These are phyloP conservation scores for Pyrus betulifolia DNA, from an alignment of 306 rosid genomes.

Conservation along the genomic window DNA sequence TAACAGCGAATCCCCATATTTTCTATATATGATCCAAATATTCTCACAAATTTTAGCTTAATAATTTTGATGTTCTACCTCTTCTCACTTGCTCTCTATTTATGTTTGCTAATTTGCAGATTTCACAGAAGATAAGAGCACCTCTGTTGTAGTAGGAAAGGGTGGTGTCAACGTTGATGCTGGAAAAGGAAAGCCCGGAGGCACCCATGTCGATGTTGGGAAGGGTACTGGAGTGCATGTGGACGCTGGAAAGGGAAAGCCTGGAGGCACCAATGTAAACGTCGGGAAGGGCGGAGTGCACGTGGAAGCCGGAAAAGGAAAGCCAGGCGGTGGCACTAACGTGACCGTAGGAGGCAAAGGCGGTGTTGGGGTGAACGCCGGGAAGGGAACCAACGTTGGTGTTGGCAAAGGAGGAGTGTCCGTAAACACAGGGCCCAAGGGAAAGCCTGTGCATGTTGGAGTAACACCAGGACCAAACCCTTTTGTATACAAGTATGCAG, in stretches of 20 bases:
- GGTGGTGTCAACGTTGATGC: conserved; percentile 40
- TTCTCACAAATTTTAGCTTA: background rate
- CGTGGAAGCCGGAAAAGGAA: conserved; percentile 3
- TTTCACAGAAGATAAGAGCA: conserved; percentile 46
- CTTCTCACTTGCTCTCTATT: background rate
- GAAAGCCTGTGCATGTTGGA: conserved; percentile 44
- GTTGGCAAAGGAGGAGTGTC: conserved; percentile 71
- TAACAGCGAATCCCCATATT: background rate
- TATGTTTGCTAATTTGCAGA: conserved; percentile 6
- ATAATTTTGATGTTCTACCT: too few relatives aligned
- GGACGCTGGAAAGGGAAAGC: conserved; percentile 1
- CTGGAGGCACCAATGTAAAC: conserved; percentile 9
- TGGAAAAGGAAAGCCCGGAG: conserved; percentile 11
- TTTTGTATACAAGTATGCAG: background rate
- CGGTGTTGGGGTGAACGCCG: conserved; percentile 19
- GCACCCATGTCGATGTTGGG: too few relatives aligned
- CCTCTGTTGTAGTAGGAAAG: conserved; percentile 43
- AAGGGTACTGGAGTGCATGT: too few relatives aligned
- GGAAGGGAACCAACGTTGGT: conserved; percentile 26
- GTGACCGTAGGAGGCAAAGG: conserved; percentile 45
- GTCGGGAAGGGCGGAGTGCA: conserved; percentile 11
- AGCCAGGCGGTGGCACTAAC: conserved; percentile 17
- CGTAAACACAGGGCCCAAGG: conserved; percentile 44
- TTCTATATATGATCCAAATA: background rate
- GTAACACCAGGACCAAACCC: conserved; percentile 19